Conservation (phyloP, 1,284 basidiomycete species). For the Sanguinoderma infundibulare region DNA sequence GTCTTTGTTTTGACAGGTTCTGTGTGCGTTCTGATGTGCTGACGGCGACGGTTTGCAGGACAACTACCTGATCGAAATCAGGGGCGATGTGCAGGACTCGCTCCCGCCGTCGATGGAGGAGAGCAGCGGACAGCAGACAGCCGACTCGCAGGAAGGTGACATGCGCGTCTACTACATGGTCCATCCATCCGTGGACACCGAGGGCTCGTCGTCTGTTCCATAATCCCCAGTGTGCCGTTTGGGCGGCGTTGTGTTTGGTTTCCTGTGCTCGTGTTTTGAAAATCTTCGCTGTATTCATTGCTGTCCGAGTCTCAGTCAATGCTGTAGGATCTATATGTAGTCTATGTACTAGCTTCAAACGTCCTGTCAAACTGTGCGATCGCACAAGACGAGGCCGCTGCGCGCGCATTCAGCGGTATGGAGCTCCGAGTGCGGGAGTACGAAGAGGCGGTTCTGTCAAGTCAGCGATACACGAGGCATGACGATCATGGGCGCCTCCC, state of each 20-base stretch:
- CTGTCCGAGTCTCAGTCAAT: slow-evolving; percentile 10
- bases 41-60: slow-evolving; percentile 56
- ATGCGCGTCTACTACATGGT: slow-evolving; percentile 81
- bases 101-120: slow-evolving; percentile 65
- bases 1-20: neutral
- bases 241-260: neutral
- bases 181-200: slow-evolving; percentile 80
- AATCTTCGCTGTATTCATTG: slow-evolving; percentile 18
- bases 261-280: slow-evolving; percentile 6
- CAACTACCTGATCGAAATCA: slow-evolving; percentile 83
- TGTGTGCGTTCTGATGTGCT: neutral
- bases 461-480: neutral
- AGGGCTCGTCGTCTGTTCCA: slow-evolving; percentile 45
- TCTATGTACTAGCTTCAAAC: neutral
- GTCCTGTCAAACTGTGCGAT: neutral
- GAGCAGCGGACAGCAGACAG: slow-evolving; percentile 53
- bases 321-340: slow-evolving; percentile 16
- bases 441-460: neutral
- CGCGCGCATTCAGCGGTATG: too few species aligned
- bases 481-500: slow-evolving; percentile 10
- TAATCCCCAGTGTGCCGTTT: slow-evolving; percentile 2
- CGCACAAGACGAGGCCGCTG: too few species aligned
- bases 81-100: slow-evolving; percentile 81
- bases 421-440: too few species aligned
- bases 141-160: slow-evolving; percentile 54